phyloP scores from a whole-genome alignment of 192 early-diverging fungal genomes.

The Phlyctochytrium planicorne region DNA sequence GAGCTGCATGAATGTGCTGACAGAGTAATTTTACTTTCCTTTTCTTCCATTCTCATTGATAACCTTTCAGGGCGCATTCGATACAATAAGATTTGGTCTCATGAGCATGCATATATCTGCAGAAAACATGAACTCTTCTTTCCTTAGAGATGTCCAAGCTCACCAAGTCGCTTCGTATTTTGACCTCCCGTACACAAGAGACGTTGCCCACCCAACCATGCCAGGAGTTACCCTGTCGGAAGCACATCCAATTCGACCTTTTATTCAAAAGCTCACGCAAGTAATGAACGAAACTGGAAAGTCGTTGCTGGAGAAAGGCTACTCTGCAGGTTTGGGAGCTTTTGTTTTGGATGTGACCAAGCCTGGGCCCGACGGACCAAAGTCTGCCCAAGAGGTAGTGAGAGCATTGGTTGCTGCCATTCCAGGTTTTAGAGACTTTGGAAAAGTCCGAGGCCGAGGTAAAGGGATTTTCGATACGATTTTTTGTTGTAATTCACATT shows the following conservation, averaged over 20 bases:
- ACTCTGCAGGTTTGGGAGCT: conserved; percentile 60
- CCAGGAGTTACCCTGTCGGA: conserved; percentile 68
- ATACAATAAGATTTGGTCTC: conserved; percentile 62
- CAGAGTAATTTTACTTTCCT: conserved; percentile 69
- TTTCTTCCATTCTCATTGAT: not conserved
- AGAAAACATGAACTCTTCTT: conserved; percentile 52
- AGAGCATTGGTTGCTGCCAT: conserved; percentile 59
- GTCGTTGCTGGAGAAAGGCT: conserved; percentile 57
- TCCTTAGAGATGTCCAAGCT: conserved; percentile 53
- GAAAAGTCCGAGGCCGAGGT: conserved; percentile 38
- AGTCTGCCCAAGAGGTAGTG: conserved; percentile 52
- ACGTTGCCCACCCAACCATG: conserved; percentile 53
- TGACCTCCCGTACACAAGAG: conserved; percentile 67
- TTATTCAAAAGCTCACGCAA: conserved; percentile 63
- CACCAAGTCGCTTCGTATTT: conserved; percentile 61
- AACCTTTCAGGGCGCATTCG: conserved; percentile 36
- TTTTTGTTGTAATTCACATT: not conserved
- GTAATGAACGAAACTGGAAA: conserved; percentile 70
- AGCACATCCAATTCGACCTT: conserved; percentile 55
- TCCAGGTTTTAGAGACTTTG: conserved; percentile 66
- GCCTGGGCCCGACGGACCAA: conserved; percentile 26
- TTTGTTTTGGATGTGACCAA: conserved; percentile 69
- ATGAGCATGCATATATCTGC: conserved; percentile 80
- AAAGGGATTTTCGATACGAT: conserved; percentile 19
- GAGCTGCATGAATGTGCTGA: conserved; percentile 65